Percentiles rank a stretch among this genome's conserved stretches.
These are phyloP conservation scores for Ceratorhiza oryzae-sativae DNA, from an alignment of 1,284 basidiomycete species.

Conservation along the genomic window DNA sequence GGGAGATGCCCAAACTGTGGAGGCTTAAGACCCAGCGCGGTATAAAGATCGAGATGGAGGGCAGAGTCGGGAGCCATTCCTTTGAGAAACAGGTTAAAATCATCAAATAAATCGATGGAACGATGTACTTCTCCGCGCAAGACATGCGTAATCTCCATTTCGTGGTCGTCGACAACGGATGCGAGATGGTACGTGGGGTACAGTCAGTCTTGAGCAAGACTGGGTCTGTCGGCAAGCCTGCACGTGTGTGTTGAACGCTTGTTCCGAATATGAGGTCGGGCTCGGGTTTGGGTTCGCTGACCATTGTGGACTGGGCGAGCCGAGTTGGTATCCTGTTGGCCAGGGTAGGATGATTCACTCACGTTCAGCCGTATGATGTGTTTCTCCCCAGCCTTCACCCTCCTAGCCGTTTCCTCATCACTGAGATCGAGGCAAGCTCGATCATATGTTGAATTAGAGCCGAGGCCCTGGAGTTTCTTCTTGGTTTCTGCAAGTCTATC, in stretches of 20 bases:
- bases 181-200: slow-evolving; percentile 98
- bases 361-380: slow-evolving; percentile 89
- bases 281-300: slow-evolving; percentile 21
- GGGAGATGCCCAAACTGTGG: slow-evolving; percentile 93
- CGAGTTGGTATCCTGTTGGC: slow-evolving; percentile 47
- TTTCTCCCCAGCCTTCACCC: slow-evolving; percentile 76
- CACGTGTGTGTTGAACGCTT: slow-evolving; percentile 71
- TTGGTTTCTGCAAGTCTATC: slow-evolving; percentile 72
- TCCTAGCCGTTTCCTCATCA: slow-evolving; percentile 81
- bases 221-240: slow-evolving; percentile 85
- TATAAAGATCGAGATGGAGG: slow-evolving; percentile 91
- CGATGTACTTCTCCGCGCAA: slow-evolving; percentile 84
- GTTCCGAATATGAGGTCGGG: slow-evolving; percentile 80
- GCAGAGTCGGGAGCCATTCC: slow-evolving; percentile 98
- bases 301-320: slow-evolving; percentile 1
- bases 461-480: slow-evolving; percentile 69
- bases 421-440: slow-evolving; percentile 83
- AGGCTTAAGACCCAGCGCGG: slow-evolving; percentile 72
- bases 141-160: slow-evolving; percentile 96
- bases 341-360: slow-evolving; percentile 47
- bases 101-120: not conserved
- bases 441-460: slow-evolving; percentile 83
- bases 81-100: slow-evolving; percentile 48
- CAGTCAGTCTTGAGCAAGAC: slow-evolving; percentile 90
- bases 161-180: slow-evolving; percentile 93